phyloP scores from a whole-genome alignment of 129 eudicot genomes.

The Lactuca saligna region DNA sequence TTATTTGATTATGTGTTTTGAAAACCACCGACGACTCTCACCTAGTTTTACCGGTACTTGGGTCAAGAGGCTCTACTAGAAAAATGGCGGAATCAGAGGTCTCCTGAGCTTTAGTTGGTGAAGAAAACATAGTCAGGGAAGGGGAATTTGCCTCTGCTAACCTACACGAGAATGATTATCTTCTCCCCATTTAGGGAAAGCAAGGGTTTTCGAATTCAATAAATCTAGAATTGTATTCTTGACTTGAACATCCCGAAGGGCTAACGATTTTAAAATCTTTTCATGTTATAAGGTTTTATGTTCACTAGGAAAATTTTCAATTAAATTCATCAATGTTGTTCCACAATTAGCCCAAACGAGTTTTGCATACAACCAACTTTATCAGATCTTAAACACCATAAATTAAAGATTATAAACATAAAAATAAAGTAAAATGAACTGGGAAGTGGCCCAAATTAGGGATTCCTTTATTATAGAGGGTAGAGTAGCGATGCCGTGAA shows the following conservation, averaged over 20 bases:
- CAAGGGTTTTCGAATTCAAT: constrained; percentile 32
- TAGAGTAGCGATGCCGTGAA: too few relatives aligned
- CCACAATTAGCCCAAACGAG: constrained; percentile 52
- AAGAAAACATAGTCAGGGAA: background rate
- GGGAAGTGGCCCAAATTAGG: too few relatives aligned
- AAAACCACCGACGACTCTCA: constrained; percentile 8
- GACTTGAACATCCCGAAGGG: constrained; percentile 40
- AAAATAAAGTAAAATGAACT: background rate
- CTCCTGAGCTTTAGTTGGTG: constrained; percentile 10
- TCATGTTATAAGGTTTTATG: constrained; percentile 22
- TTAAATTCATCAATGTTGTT: constrained; percentile 45
- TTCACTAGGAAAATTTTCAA: too few relatives aligned
- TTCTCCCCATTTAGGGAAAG: constrained; percentile 50
- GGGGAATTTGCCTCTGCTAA: constrained; percentile 57
- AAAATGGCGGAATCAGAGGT: constrained; percentile 28
- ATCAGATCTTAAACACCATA: constrained; percentile 22
- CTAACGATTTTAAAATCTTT: constrained; percentile 24
- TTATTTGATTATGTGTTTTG: constrained; percentile 19
- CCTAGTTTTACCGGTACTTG: background rate
- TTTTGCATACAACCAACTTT: constrained; percentile 56
- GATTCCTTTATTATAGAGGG: too few relatives aligned
- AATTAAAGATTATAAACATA: background rate
- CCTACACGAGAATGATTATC: constrained; percentile 41
- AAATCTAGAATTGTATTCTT: constrained; percentile 61
- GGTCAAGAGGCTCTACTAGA: constrained; percentile 7